phyloP scores from a whole-genome alignment of 305 asterid species.

The Salvia sclarea region DNA sequence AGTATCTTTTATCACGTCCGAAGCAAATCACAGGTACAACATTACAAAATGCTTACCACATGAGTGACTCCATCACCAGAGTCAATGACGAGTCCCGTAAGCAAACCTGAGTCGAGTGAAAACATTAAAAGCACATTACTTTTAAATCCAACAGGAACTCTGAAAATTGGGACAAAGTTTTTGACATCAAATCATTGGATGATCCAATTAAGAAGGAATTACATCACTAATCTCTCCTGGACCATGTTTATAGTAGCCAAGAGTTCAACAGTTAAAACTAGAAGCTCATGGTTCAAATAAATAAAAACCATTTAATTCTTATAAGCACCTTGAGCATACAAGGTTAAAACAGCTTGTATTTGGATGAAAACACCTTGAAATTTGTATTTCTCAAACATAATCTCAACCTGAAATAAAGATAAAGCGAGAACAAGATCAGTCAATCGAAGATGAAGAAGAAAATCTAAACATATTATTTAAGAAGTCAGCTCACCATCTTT shows the following conservation, averaged over 20 bases:
- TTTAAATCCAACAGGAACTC: slow-evolving; percentile 15
- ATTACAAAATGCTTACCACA: slow-evolving; percentile 60
- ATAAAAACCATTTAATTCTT: slow-evolving; percentile 34
- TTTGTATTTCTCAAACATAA: slow-evolving; percentile 97
- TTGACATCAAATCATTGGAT: slow-evolving; percentile 16
- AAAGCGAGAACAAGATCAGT: slow-evolving; percentile 23
- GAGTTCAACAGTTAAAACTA: slow-evolving; percentile 17
- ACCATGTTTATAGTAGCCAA: slow-evolving; percentile 22
- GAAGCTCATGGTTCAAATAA: slow-evolving; percentile 17
- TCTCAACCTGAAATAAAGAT: slow-evolving; percentile 70
- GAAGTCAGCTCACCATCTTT: slow-evolving; percentile 64
- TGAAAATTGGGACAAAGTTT: slow-evolving; percentile 6
- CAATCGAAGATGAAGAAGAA: slow-evolving; percentile 20
- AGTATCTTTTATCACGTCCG: slow-evolving; percentile 12
- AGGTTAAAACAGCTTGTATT: slow-evolving; percentile 91
- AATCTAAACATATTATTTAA: slow-evolving; percentile 1
- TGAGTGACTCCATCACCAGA: slow-evolving; percentile 99
- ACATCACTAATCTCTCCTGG: slow-evolving; percentile 15
- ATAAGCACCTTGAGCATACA: slow-evolving; percentile 94
- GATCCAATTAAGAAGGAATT: slow-evolving; percentile 19
- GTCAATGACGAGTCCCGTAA: slow-evolving; percentile 93
- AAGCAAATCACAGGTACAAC: slow-evolving; percentile 20
- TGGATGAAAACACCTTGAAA: slow-evolving; percentile 89
- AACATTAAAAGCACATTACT: slow-evolving; percentile 31
- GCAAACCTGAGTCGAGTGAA: slow-evolving; percentile 64